Base-by-base conservation (phyloP, 2,329 filamentous ascomycete genomes). In the Mollisiaceae sp. region DNA sequence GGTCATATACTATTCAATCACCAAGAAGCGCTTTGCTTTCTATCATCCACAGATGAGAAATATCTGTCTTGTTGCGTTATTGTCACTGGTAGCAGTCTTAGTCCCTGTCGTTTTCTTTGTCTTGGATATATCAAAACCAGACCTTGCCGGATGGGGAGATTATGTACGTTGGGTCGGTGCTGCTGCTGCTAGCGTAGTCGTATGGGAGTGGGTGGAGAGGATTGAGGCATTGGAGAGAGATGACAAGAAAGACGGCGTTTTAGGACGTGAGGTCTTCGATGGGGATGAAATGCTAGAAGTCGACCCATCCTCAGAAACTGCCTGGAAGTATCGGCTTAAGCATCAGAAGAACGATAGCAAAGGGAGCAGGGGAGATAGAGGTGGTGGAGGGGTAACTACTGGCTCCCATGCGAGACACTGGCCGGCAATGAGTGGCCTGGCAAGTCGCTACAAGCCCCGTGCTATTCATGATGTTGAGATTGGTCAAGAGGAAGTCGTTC, bases 141-240 rank as follows among this genome's bases (percentile, higher is more conserved):
- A 87, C 70, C 84, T 91, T 64, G 89, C 89, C 55, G 88, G 88
- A 14, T 92, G 90, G 90, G 90, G 90, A 75, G 90, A 91, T 71
- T 92, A 92, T 73, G 89, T 92, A 62, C 82, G 89, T 67, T 92
- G 90, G 90, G 90, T 92, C 20, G 90, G 90, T 58, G 89, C 89
- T 4, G 89, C 89, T 0, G 89, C 89, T 6, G 90, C 90, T 6
- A 91, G 89, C 79, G 90, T 91, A n/a, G 89, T 92, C 38, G 90
- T 92, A 4, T 92, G 90, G 90, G 90, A 92, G 77, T 92, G 90
- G 90, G 90, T 92, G 4, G 90, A 92, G 76, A 82, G 90, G 43
- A 92, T 92, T 66, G 90, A 92, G 76, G 88, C 89, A 1, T 78
- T 91, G 63, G 89, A 92, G 77, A 84, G 89, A 75, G 88, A 91